Evolutionary conservation across 2,329 filamentous ascomycete species (phyloP).

Genomic region (Dendryphion nanum): DNA sequence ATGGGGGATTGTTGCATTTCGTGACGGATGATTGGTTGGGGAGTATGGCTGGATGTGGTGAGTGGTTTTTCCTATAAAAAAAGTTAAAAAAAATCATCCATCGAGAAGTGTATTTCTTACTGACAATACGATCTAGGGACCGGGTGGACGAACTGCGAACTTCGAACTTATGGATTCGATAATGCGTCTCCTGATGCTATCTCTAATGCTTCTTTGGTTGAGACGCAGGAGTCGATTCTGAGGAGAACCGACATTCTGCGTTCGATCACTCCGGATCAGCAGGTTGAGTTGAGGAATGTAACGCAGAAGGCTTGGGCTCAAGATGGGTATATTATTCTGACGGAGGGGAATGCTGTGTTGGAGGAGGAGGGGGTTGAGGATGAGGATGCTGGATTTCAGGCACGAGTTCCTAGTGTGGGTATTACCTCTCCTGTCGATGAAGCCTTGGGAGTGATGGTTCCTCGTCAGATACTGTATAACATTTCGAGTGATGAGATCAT

Average conservation of each 20-base stretch:
- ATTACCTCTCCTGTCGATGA: too few relatives aligned
- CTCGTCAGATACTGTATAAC: too few relatives aligned
- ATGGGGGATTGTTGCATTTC: slow-evolving; percentile 8
- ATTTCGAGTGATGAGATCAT: too few relatives aligned
- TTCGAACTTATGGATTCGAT: slow-evolving; percentile 15
- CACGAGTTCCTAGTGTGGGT: too few relatives aligned
- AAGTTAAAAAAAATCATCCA: background rate
- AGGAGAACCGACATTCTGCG: background rate
- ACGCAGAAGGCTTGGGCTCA: slow-evolving; percentile 9
- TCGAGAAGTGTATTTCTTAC: too few relatives aligned
- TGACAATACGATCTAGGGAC: slow-evolving; percentile 11
- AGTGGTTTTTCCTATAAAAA: slow-evolving; percentile 1
- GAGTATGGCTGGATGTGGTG: slow-evolving; percentile 7
- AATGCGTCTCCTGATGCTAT: slow-evolving; percentile 2
- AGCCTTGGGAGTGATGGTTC: too few relatives aligned
- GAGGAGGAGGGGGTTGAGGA: background rate
- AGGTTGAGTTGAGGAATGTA: slow-evolving; percentile 6
- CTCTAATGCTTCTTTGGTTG: slow-evolving; percentile 10
- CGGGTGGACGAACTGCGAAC: slow-evolving; percentile 19
- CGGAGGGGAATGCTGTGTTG: background rate
- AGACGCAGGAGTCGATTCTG: slow-evolving; percentile 6
- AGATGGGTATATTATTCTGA: slow-evolving; percentile 11
- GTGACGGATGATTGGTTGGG: slow-evolving; percentile 7
- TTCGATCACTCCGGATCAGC: slow-evolving; percentile 5
- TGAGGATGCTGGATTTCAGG: too few relatives aligned